Conservation (phyloP, 2,329 filamentous ascomycete species). For the Xylariaceae sp. region DNA sequence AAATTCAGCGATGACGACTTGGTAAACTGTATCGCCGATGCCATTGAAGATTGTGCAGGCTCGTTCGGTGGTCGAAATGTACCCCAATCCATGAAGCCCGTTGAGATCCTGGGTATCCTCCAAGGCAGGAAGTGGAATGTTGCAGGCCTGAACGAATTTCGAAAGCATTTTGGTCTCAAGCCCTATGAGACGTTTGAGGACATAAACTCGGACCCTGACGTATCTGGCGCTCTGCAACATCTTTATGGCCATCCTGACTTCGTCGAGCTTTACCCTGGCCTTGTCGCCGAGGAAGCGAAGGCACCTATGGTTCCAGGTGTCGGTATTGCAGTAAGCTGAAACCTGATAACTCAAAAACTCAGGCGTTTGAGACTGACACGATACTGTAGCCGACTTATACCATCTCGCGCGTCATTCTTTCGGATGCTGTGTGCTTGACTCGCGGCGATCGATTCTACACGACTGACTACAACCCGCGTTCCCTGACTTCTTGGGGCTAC, state of each 20-base stretch:
- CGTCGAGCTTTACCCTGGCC: slow-evolving; percentile 76
- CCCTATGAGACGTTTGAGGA: slow-evolving; percentile 75
- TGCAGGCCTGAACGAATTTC: slow-evolving; percentile 78
- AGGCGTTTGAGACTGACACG: slow-evolving; percentile 4
- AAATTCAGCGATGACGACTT: slow-evolving; percentile 73
- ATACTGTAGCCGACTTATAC: slow-evolving; percentile 60
- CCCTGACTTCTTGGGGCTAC: slow-evolving; percentile 81
- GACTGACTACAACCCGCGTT: slow-evolving; percentile 67
- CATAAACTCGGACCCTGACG: slow-evolving; percentile 72
- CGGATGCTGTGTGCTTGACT: slow-evolving; percentile 74
- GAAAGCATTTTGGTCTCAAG: slow-evolving; percentile 75
- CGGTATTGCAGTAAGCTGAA: slow-evolving; percentile 54
- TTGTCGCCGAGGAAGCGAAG: slow-evolving; percentile 74
- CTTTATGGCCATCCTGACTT: slow-evolving; percentile 76
- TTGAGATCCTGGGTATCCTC: slow-evolving; percentile 78
- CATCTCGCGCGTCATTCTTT: slow-evolving; percentile 71
- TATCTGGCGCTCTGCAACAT: slow-evolving; percentile 61
- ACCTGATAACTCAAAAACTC: not conserved
- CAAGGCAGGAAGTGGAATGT: slow-evolving; percentile 75
- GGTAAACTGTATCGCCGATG: slow-evolving; percentile 71
- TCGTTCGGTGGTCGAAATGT: slow-evolving; percentile 71
- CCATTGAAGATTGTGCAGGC: slow-evolving; percentile 73
- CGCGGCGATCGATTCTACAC: slow-evolving; percentile 78
- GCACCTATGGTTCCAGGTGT: slow-evolving; percentile 69
- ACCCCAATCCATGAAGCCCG: slow-evolving; percentile 66